Base-by-base conservation (phyloP, 306 rosid genomes). In the Elaeagnus macrophylla region DNA sequence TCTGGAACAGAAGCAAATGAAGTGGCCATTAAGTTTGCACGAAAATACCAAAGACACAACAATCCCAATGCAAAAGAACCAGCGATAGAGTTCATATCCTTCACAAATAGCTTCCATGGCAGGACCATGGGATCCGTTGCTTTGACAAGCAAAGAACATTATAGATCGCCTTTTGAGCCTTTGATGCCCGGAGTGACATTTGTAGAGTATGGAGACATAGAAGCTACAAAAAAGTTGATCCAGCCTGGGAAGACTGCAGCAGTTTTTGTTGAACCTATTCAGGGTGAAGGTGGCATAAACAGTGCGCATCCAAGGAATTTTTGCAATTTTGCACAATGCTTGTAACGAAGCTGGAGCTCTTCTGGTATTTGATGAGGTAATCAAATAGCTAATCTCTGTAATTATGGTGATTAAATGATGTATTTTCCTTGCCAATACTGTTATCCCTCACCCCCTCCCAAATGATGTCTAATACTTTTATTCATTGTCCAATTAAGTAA, bases 1-100 rank as follows among this genome's bases (percentile, higher is more conserved):
- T 91, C 97, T 17, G 97, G 97, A 77, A 91, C 97, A 7, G 96
- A 91, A 70, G 93, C 97, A 13, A 86, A 82, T 40, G 97, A 91
- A 64, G 97, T 93, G 13, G 97, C 97, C 39, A 84, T 91, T 37
- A 91, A 84, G 59, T 91, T 91, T 80, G 69, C 96, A 0, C 78
- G 97, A 43, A 86, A 91, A 75, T 80, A 77, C 76, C 94, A 86
- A 60, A 80, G 81, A 67, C 72, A 80, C 62, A 50, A 69, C n/a
- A 10, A 64, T 64, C 64, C 89, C 95, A 44, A 78, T 10, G 77
- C 67, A 0, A 69, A 70, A 68, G 76, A 68, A 42, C 11, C 89
- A 25, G 83, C 93, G 7, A 61, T 78, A 5, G 81, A 83, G 64
- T 91, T 91, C 69, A 37, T 91, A 53, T 73, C 96, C 56, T 91